Evolutionary conservation across 1,284 basidiomycete genomes (phyloP).

Genomic region (Mycosarcoma mackinlayi): DNA sequence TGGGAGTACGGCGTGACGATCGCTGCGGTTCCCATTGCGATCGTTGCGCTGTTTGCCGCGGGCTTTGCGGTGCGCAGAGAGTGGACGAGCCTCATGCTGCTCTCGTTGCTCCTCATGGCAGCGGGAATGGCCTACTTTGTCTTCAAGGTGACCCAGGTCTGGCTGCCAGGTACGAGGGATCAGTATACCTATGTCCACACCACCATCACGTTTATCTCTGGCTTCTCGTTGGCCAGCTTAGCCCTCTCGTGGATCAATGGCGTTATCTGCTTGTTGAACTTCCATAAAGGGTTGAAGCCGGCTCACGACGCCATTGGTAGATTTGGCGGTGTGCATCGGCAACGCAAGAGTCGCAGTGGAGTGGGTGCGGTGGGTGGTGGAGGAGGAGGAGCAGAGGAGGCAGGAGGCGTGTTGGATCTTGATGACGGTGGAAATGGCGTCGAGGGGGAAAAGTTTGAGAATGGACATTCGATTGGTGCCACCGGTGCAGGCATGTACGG

Average conservation of each 20-base stretch:
- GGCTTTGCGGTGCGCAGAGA: slow-evolving; percentile 56
- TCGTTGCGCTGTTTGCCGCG: slow-evolving; percentile 51
- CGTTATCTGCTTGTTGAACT: slow-evolving; percentile 56
- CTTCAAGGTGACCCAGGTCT: slow-evolving; percentile 54
- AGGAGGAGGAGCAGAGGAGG: not conserved
- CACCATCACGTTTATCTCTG: slow-evolving; percentile 59
- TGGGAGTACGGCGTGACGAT: slow-evolving; percentile 59
- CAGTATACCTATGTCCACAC: slow-evolving; percentile 54
- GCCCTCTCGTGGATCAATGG: slow-evolving; percentile 46
- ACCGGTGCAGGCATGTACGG: not conserved
- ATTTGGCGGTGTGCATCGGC: slow-evolving; percentile 44
- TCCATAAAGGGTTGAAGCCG: slow-evolving; percentile 51
- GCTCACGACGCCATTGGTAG: slow-evolving; percentile 54
- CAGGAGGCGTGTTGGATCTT: slow-evolving; percentile 21
- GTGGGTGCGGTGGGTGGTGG: too few relatives aligned
- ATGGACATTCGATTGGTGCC: not conserved
- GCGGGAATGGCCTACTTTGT: slow-evolving; percentile 55
- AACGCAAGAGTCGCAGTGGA: slow-evolving; percentile 4
- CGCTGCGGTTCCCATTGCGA: slow-evolving; percentile 55
- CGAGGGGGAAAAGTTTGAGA: slow-evolving; percentile 15
- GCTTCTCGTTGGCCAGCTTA: slow-evolving; percentile 48
- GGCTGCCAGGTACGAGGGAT: slow-evolving; percentile 42
- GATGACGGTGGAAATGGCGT: slow-evolving; percentile 4
- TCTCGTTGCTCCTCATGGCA: slow-evolving; percentile 50
- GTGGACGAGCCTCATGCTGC: slow-evolving; percentile 50